Conservation (phyloP, 2,329 filamentous ascomycete genomes). For the Cordyceps pruinosa region DNA sequence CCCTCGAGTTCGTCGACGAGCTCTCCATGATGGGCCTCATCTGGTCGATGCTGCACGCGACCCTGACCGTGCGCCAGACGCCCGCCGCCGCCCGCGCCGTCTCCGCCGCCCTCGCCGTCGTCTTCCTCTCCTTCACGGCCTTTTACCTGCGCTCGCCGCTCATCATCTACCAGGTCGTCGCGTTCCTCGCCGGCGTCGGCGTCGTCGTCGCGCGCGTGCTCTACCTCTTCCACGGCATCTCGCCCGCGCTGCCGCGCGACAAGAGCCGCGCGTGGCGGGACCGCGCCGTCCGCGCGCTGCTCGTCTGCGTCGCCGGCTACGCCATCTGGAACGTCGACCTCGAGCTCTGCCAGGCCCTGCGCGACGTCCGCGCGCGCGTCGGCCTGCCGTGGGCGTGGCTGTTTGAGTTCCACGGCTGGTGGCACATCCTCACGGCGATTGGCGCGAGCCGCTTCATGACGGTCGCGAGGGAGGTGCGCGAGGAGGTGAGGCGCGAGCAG, state of each 20-base stretch:
- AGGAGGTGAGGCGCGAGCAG: slow-evolving; percentile 18
- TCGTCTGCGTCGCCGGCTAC: slow-evolving; percentile 38
- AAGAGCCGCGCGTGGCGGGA: slow-evolving; percentile 22
- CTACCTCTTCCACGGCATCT: slow-evolving; percentile 28
- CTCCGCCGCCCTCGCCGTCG: slow-evolving; percentile 32
- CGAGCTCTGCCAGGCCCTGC: slow-evolving; percentile 43
- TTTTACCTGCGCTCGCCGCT: slow-evolving; percentile 37
- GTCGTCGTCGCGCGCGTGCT: slow-evolving; percentile 27
- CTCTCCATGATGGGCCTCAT: slow-evolving; percentile 51
- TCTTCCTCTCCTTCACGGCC: slow-evolving; percentile 33
- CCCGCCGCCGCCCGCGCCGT: slow-evolving; percentile 24
- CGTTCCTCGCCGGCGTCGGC: slow-evolving; percentile 29
- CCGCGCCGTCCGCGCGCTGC: slow-evolving; percentile 24
- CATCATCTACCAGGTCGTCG: slow-evolving; percentile 36
- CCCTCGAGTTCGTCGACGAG: slow-evolving; percentile 44
- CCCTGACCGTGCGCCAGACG: slow-evolving; percentile 38
- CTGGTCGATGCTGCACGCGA: slow-evolving; percentile 44
- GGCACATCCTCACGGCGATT: slow-evolving; percentile 54
- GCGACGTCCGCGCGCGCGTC: slow-evolving; percentile 34
- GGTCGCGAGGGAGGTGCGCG: slow-evolving; percentile 22
- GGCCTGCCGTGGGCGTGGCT: slow-evolving; percentile 50
- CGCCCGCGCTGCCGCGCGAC: slow-evolving; percentile 22
- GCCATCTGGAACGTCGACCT: slow-evolving; percentile 52
- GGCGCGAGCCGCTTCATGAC: slow-evolving; percentile 39
- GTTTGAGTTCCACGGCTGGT: slow-evolving; percentile 57